Conservation (phyloP, 495 filamentous ascomycete genomes). For the Hypoxylon rickii region DNA sequence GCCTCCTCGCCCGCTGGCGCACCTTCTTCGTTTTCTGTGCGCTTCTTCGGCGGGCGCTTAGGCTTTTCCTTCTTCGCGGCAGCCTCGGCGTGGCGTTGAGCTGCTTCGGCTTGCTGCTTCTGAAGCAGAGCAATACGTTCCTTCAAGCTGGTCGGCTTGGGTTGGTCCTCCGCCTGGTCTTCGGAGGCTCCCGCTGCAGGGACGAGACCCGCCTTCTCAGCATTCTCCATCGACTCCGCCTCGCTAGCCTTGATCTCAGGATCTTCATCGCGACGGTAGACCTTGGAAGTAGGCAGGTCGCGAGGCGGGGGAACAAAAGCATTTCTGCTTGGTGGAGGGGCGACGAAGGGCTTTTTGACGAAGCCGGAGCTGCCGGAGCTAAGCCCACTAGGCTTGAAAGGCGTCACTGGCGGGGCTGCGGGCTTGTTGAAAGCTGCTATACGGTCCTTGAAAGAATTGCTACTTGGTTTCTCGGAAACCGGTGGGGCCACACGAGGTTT, state of each 20-base stretch:
- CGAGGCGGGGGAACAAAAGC: conserved; percentile 79
- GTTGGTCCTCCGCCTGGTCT: conserved; percentile 72
- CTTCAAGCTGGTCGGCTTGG: conserved; percentile 89
- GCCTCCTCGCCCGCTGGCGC: conserved; percentile 44
- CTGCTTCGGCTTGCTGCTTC: conserved; percentile 89
- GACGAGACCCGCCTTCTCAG: conserved; percentile 63
- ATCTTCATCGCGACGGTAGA: conserved; percentile 89
- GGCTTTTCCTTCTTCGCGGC: conserved; percentile 87
- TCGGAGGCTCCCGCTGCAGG: conserved; percentile 48
- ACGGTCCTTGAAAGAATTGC: conserved; percentile 85
- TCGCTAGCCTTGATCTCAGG: conserved; percentile 75
- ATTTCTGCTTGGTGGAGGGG: conserved; percentile 91
- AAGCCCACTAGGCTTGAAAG: conserved; percentile 77
- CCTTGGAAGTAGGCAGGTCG: conserved; percentile 66
- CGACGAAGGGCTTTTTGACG: conserved; percentile 98
- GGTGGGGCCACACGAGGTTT: conserved; percentile 59
- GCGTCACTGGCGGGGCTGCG: conserved; percentile 80
- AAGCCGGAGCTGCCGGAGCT: conserved; percentile 66
- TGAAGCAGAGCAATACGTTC: conserved; percentile 92
- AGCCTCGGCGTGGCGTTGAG: conserved; percentile 76
- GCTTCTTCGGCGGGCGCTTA: conserved; percentile 78
- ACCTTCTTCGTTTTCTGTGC: conserved; percentile 61
- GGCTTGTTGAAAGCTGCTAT: conserved; percentile 96
- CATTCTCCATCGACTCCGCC: conserved; percentile 57
- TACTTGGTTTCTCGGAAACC: conserved; percentile 75